These are phyloP conservation scores for Heimioporus sp. DNA, from an alignment of 768 basidiomycete genomes.

Conservation along the genomic window DNA sequence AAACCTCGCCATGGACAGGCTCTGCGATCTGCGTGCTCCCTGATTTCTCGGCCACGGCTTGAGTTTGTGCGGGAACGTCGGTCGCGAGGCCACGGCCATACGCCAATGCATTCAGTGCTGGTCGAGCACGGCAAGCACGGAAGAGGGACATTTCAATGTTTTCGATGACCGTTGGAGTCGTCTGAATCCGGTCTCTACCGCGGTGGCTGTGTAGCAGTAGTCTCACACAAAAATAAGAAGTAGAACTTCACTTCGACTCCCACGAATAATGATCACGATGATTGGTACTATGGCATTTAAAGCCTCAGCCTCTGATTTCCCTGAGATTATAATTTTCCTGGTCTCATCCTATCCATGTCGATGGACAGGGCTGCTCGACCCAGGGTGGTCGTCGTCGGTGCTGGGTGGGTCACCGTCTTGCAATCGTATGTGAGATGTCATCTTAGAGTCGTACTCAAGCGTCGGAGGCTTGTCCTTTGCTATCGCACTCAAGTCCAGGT, in stretches of 20 bases:
- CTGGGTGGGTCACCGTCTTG: slow-evolving; percentile 15
- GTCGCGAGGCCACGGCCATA: slow-evolving; percentile 21
- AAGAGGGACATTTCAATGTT: slow-evolving; percentile 58
- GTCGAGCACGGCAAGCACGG: slow-evolving; percentile 40
- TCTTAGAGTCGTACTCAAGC: slow-evolving; percentile 21
- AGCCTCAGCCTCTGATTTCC: too few species aligned
- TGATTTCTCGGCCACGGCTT: slow-evolving; percentile 16
- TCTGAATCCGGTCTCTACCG: slow-evolving; percentile 4
- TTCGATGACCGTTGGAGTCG: not conserved
- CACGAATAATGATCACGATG: too few species aligned
- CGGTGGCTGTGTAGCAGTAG: slow-evolving; percentile 20
- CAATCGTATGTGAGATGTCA: too few species aligned
- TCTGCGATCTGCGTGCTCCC: slow-evolving; percentile 39
- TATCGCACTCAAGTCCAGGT: slow-evolving; percentile 39
- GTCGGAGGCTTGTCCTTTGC: slow-evolving; percentile 43
- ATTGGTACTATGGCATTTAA: too few species aligned
- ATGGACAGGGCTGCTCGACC: slow-evolving; percentile 1
- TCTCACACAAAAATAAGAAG: too few species aligned
- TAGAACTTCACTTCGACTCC: too few species aligned
- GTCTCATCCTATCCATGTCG: not conserved
- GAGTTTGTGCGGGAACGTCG: slow-evolving; percentile 18
- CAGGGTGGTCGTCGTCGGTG: slow-evolving; percentile 22
- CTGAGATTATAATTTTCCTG: too few species aligned
- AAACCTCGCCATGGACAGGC: slow-evolving; percentile 53
- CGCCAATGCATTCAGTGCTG: slow-evolving; percentile 12